Conservation (phyloP, 805 yeast genomes). For the Pichia nanzhaoensis region DNA sequence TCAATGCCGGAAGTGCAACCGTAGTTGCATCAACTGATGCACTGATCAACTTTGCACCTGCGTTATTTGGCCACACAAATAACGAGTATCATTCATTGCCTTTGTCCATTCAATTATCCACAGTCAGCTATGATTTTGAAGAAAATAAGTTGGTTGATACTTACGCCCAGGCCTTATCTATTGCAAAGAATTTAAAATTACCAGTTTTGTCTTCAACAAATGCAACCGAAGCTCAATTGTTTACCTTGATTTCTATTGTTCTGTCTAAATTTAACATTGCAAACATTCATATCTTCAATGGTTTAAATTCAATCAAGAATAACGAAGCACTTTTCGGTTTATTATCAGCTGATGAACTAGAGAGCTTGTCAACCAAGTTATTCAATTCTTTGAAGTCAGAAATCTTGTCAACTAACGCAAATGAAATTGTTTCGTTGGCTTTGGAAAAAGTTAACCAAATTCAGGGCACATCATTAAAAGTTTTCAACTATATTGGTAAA, state of each 20-base stretch:
- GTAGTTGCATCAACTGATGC: constrained; percentile 66
- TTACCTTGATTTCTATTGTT: constrained; percentile 57
- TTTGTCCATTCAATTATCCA: constrained; percentile 66
- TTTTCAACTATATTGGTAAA: constrained; percentile 68
- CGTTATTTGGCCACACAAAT: constrained; percentile 34
- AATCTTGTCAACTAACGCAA: constrained; percentile 21
- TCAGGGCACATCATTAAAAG: constrained; percentile 44
- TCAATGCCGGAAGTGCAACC: constrained; percentile 25
- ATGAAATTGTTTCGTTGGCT: constrained; percentile 37
- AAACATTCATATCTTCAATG: constrained; percentile 73
- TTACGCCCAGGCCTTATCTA: constrained; percentile 52
- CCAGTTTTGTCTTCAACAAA: constrained; percentile 66
- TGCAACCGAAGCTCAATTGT: constrained; percentile 58
- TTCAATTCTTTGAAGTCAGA: constrained; percentile 23
- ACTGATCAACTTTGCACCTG: constrained; percentile 60
- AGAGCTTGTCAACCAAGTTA: constrained; percentile 34
- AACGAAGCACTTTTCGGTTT: constrained; percentile 41
- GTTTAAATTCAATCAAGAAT: constrained; percentile 54
- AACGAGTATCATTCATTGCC: constrained; percentile 38
- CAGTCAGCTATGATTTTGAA: constrained; percentile 59
- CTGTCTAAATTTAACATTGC: constrained; percentile 59
- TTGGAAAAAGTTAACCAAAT: constrained; percentile 41
- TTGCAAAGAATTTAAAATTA: constrained; percentile 56
- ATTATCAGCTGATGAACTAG: constrained; percentile 37
- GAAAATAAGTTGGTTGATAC: constrained; percentile 52